A percentile compares a stretch with the other conserved stretches of the same genome.
phyloP scores from a whole-genome alignment of 2,329 filamentous ascomycete genomes.

The Arachnomyces sp. region DNA sequence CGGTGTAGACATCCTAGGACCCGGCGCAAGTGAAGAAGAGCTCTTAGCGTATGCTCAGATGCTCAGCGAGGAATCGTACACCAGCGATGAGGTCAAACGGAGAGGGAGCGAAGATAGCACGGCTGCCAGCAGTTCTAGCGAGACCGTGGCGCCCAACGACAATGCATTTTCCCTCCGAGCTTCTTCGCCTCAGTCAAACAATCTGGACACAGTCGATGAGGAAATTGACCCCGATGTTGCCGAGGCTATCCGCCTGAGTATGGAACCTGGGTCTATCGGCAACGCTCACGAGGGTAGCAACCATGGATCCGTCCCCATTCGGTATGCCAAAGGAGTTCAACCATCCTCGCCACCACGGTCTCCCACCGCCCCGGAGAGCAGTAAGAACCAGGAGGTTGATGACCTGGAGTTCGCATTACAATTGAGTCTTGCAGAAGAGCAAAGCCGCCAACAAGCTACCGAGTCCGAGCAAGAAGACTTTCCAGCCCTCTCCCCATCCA shows the following conservation, averaged over 20 bases:
- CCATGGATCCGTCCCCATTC: constrained; percentile 25
- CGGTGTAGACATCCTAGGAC: constrained; percentile 65
- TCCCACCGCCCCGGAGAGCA: constrained; percentile 23
- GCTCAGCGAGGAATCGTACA: constrained; percentile 53
- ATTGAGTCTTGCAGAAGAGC: constrained; percentile 54
- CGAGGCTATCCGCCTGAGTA: constrained; percentile 53
- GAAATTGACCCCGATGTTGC: constrained; percentile 53
- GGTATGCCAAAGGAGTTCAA: constrained; percentile 24
- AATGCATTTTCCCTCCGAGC: constrained; percentile 17
- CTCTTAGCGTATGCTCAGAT: constrained; percentile 56
- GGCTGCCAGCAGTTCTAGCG: constrained; percentile 30
- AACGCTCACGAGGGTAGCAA: constrained; percentile 9
- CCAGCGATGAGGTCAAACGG: constrained; percentile 42
- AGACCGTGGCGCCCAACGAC: constrained; percentile 26
- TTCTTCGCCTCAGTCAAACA: constrained; percentile 23
- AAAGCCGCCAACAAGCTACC: constrained; percentile 33
- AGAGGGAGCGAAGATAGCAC: constrained; percentile 36
- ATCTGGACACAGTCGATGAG: constrained; percentile 36
- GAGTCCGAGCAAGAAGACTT: constrained; percentile 24
- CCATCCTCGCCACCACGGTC: constrained; percentile 11
- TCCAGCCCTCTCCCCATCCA: constrained; percentile 16
- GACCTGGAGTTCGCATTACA: constrained; percentile 57
- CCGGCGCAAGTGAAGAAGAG: constrained; percentile 53
- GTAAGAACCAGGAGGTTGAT: constrained; percentile 42
- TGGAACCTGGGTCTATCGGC: constrained; percentile 23